Base-by-base conservation (phyloP, 129 eudicot species). In the Apium graveolens region DNA sequence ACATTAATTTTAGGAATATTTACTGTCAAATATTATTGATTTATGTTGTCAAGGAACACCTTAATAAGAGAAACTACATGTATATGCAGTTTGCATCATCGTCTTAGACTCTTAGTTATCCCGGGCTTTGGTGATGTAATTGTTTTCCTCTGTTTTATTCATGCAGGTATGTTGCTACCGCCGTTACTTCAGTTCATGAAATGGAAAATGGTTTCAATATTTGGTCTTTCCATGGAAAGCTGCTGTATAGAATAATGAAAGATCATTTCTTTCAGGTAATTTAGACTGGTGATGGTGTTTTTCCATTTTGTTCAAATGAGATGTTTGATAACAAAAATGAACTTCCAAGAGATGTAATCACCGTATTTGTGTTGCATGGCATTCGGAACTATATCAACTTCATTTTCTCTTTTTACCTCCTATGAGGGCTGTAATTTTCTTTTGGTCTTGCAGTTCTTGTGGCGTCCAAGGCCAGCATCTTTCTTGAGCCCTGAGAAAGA, bases 171-270 rank as follows among this genome's bases (percentile, higher is more conserved):
- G 97, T 90, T 78, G 97, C 93, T 38, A 93, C 98, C 27, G 81
- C 94, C 3, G 97, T 91, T 57, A 93, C 97, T 32, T 90, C 98
- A 11, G 96, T 93, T 18, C 98, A 93, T 81, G 98, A 90, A 82
- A 90, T 93, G 98, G 98, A 93, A 70, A 93, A 93, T 82, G 98
- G 98, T 26, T 93, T 90, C 85, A 89, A 90, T 81, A 87, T 93
- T 10, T 93, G 98, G 98, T 90, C 98, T 27, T 93, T 90, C 68
- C 85, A 89, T 73, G 98, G 98, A 4, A 93, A 93, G 78, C 86
- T 90, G 31, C 92, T 90, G 3, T 93, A 93, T 78, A 85, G 97
- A 72, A 91, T 91, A 35, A 79, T 83, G 7, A 93, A 89, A 87
- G 98, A 93, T 86, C 97, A 91, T 80, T 93, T 93, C 88, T 91